Evolutionary conservation across 257 asterid genomes (phyloP).

Genomic region (Petunia axillaris): DNA sequence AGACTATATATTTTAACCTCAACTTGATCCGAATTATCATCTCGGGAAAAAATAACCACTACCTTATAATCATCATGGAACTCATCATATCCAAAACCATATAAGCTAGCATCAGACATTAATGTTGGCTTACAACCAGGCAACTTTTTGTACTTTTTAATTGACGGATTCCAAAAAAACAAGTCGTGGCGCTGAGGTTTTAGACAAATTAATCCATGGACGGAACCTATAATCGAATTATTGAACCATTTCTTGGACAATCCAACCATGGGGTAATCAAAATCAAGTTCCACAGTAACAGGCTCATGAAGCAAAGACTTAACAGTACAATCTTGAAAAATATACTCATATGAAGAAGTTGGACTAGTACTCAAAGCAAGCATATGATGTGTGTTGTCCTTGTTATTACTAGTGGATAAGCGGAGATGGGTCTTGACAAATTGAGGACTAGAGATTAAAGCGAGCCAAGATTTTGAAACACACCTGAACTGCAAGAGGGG

Average conservation of each 20-base stretch:
- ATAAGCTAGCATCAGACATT: not conserved
- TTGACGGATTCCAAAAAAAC: constrained; percentile 54
- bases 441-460: constrained; percentile 39
- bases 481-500: too few species aligned
- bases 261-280: constrained; percentile 15
- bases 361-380: constrained; percentile 5
- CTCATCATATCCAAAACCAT: constrained; percentile 57
- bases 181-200: constrained; percentile 26
- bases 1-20: constrained; percentile 33
- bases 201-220: constrained; percentile 53
- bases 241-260: not conserved
- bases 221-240: constrained; percentile 44
- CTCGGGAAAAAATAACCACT: constrained; percentile 21
- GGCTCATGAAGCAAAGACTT: constrained; percentile 44
- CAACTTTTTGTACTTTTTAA: constrained; percentile 39
- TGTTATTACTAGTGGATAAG: not conserved
- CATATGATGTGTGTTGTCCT: not conserved
- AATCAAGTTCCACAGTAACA: not conserved
- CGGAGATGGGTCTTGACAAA: constrained; percentile 43
- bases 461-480: constrained; percentile 43
- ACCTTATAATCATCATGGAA: constrained; percentile 46
- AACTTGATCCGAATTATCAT: not conserved
- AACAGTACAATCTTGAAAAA: constrained; percentile 25
- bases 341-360: not conserved
- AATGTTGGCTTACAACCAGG: constrained; percentile 36